Percentiles rank a stretch among this genome's conserved stretches.
Conservation (phyloP, 108 stramenopile genomes). For the Stephanodiscus minutulus region DNA sequence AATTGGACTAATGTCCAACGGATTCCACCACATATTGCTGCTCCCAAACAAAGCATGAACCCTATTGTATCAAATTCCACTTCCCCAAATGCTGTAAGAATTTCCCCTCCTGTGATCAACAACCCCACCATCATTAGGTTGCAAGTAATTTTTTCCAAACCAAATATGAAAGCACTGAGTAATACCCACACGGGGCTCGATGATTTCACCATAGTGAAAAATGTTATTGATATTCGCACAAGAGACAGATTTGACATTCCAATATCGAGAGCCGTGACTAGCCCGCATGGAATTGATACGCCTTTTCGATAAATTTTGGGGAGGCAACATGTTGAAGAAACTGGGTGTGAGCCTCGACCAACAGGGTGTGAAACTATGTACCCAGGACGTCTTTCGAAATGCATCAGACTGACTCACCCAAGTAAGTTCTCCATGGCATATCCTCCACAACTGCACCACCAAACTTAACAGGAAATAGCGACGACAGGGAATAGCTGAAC, state of each 20-base stretch:
- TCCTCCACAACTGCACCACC: constrained; percentile 61
- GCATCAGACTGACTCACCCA: constrained; percentile 27
- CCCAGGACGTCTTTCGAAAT: neutral
- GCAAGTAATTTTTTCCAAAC: constrained; percentile 80
- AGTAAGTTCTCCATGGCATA: constrained; percentile 77
- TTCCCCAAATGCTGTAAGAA: constrained; percentile 76
- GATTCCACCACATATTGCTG: constrained; percentile 71
- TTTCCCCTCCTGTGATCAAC: constrained; percentile 76
- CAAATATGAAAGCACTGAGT: constrained; percentile 78
- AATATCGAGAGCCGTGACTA: constrained; percentile 79
- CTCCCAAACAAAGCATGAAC: constrained; percentile 70
- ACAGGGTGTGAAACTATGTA: neutral
- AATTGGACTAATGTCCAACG: constrained; percentile 89
- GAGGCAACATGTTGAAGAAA: neutral
- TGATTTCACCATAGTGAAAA: constrained; percentile 90
- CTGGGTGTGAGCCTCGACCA: neutral
- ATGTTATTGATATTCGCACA: constrained; percentile 78
- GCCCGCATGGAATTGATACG: constrained; percentile 80
- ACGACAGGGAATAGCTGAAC: constrained; percentile 59
- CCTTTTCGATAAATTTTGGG: constrained; percentile 2
- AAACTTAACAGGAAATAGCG: constrained; percentile 56
- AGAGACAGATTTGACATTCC: constrained; percentile 83
- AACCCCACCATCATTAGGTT: constrained; percentile 66
- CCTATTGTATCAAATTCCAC: constrained; percentile 63
- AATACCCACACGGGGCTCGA: constrained; percentile 86